Evolutionary conservation across 805 yeast species (phyloP), one percentile per base, ranked within the genome.

Genomic region (Yamadazyma scolyti): DNA sequence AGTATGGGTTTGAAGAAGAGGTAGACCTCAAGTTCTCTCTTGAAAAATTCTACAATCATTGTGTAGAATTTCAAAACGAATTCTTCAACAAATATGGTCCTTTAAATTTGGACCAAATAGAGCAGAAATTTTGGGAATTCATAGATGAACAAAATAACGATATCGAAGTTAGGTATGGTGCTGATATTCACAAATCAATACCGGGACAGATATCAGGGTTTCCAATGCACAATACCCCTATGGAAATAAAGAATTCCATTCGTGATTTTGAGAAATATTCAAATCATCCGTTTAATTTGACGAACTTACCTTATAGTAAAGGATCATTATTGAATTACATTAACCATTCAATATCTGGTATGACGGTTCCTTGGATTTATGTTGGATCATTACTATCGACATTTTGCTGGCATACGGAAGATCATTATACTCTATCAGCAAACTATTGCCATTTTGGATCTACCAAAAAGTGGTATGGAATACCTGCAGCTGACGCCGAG

Each of bases 391-490:
- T 86, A 29, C 78, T 87, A 47, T 82, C 95, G 2, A 86, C 97
- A 1, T 90, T 90, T 52, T 89, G 97, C 56, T 90, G 97, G 96
- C 97, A 90, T 54, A 82, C 84, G 36, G 97, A 89, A 49, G 97
- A 89, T 55, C 97, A 90, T 52, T 87, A 84, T 52, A 85, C 96
- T 0, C 67, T 86, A 39, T 83, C 95, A 30, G 89, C 94, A 4
- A 90, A 90, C 54, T 89, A 89, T 53, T 94, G 94, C 53, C 96
- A 89, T 52, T 68, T 74, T 40, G 97, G 97, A 1, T 80, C 82
- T 9, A 79, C 90, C 5, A 90, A 90, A 52, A 80, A 88, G 37
- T 89, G 97, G 97, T 89, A 89, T 52, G 90, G 93, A 6, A 81
- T 89, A 4, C 96, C 97, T 0, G 76, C 84, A 9, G 51, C 56